These are phyloP conservation scores for Mucor racemosus DNA, from an alignment of 371 early-diverging fungal genomes.

Conservation along the genomic window DNA sequence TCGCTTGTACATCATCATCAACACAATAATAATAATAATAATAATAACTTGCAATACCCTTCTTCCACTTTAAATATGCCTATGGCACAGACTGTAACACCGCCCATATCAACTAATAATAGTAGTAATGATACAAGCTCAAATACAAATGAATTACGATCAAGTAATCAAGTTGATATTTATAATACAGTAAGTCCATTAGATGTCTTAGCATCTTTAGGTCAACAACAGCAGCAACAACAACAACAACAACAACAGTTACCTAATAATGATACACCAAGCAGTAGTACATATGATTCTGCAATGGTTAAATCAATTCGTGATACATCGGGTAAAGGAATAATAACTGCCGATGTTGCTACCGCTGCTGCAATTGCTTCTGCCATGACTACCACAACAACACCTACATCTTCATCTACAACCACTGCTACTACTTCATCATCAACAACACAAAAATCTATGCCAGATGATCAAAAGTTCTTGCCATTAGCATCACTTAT, in stretches of 20 bases:
- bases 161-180: constrained; percentile 8
- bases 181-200: constrained; percentile 48
- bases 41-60: constrained; percentile 34
- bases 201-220: constrained; percentile 45
- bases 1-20: constrained; percentile 25
- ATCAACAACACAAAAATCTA: neutral
- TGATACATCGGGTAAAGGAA: constrained; percentile 1
- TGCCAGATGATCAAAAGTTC: constrained; percentile 9
- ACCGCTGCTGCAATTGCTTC: neutral
- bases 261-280: constrained; percentile 4
- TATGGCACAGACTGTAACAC: constrained; percentile 40
- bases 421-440: constrained; percentile 2
- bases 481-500: constrained; percentile 16
- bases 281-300: constrained; percentile 15
- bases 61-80: constrained; percentile 48
- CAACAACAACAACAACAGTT: neutral
- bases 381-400: neutral
- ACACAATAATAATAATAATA: constrained; percentile 31
- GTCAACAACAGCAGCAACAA: constrained; percentile 23
- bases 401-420: neutral
- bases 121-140: constrained; percentile 8
- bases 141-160: constrained; percentile 5
- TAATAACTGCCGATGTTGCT: neutral
- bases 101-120: constrained; percentile 9
- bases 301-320: constrained; percentile 6